These are phyloP conservation scores for Saposhnikovia divaricata DNA, from an alignment of 129 eudicot genomes.

Conservation along the genomic window DNA sequence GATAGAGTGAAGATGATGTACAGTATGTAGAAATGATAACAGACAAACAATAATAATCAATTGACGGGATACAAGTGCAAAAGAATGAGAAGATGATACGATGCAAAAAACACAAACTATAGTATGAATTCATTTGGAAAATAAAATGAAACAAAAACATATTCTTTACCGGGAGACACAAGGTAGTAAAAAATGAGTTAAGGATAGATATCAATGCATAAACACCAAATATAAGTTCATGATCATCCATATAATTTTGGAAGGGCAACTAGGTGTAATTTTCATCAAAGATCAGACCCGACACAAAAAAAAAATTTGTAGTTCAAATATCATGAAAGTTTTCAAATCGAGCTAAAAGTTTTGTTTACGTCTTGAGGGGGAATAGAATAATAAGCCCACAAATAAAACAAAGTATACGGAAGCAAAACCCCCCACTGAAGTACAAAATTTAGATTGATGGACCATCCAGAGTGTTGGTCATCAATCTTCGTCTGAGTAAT, in stretches of 20 bases:
- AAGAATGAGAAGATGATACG: too few relatives aligned
- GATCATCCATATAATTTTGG: not conserved
- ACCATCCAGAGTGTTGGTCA: not conserved
- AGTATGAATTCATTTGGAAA: not conserved
- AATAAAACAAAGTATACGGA: not conserved
- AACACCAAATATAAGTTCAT: not conserved
- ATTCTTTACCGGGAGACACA: not conserved
- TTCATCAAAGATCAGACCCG: not conserved
- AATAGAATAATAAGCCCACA: not conserved
- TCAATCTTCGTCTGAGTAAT: conserved; percentile 62
- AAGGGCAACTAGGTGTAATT: not conserved
- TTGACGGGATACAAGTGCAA: not conserved
- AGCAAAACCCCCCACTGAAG: not conserved
- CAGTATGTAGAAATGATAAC: too few relatives aligned
- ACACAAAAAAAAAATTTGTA: not conserved
- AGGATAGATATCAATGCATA: not conserved
- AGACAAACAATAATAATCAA: too few relatives aligned
- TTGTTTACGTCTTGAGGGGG: not conserved
- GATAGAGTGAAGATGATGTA: too few relatives aligned
- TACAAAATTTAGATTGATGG: not conserved
- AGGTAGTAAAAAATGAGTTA: too few relatives aligned
- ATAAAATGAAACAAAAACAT: not conserved
- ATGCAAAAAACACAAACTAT: too few relatives aligned
- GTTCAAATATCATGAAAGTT: not conserved
- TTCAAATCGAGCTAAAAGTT: not conserved